Evolutionary conservation across 345 rosid genomes (phyloP).

Genomic region (Populus pruinosa): DNA sequence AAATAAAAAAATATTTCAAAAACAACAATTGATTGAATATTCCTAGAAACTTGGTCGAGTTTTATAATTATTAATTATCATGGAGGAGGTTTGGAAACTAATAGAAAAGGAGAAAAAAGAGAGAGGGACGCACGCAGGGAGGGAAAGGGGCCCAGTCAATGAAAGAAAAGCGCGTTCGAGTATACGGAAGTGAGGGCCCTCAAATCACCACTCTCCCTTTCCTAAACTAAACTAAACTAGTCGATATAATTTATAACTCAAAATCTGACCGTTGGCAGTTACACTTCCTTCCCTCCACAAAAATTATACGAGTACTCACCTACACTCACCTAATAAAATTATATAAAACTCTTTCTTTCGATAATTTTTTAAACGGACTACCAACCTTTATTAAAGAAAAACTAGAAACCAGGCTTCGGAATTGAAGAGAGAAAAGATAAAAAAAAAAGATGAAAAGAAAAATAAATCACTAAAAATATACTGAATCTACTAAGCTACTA

Average conservation of each 20-base stretch:
- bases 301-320: neutral
- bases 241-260: no score
- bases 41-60: no score
- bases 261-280: neutral
- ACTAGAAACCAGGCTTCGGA: no score
- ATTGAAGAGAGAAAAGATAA: no score
- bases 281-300: neutral
- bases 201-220: conserved; percentile 17
- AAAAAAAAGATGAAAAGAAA: no score
- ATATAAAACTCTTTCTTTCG: neutral
- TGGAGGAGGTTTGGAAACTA: neutral
- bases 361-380: neutral
- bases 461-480: fast-evolving
- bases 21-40: no score
- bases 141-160: conserved; percentile 10
- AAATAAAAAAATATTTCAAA: no score
- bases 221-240: neutral
- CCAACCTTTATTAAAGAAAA: no score
- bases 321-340: neutral
- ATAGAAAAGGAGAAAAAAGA: neutral
- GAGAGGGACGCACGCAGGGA: neutral
- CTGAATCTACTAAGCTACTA: fast-evolving
- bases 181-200: conserved; percentile 38
- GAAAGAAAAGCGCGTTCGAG: conserved; percentile 34
- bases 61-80: no score